A percentile compares a stretch with the other conserved stretches of the same genome.
phyloP scores from a whole-genome alignment of 2,329 filamentous ascomycete genomes.

The Botrytis deweyae region DNA sequence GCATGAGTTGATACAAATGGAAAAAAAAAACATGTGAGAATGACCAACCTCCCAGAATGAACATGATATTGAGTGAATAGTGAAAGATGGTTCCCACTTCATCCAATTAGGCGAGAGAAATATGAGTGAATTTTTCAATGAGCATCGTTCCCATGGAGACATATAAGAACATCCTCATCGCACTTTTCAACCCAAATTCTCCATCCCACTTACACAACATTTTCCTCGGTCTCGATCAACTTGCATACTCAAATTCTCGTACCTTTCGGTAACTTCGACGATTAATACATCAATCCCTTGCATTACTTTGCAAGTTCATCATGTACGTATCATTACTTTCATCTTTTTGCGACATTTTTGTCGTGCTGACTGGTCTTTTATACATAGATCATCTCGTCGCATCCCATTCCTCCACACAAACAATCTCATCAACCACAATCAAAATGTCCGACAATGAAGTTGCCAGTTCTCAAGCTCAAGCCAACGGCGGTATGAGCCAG shows the following conservation, averaged over 20 bases:
- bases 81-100: neutral
- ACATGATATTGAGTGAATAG: slow-evolving; percentile 7
- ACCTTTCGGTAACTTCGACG: neutral
- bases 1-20: neutral
- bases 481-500: slow-evolving; percentile 23
- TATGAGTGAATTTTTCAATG: neutral
- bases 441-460: slow-evolving; percentile 16
- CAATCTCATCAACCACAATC: neutral
- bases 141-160: neutral
- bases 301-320: slow-evolving; percentile 5
- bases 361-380: slow-evolving; percentile 4
- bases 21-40: neutral
- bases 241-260: neutral
- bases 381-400: slow-evolving; percentile 5
- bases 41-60: neutral
- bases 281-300: slow-evolving; percentile 1
- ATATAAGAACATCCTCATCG: slow-evolving; percentile 6
- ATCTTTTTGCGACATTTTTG: neutral
- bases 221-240: neutral
- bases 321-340: slow-evolving; percentile 8
- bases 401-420: neutral
- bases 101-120: slow-evolving; percentile 3
- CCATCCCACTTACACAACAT: slow-evolving; percentile 4
- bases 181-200: neutral
- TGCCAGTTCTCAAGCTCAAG: neutral